These are phyloP conservation scores for Pseudocercospora ulei DNA, from an alignment of 2,329 filamentous ascomycete species.

Conservation along the genomic window DNA sequence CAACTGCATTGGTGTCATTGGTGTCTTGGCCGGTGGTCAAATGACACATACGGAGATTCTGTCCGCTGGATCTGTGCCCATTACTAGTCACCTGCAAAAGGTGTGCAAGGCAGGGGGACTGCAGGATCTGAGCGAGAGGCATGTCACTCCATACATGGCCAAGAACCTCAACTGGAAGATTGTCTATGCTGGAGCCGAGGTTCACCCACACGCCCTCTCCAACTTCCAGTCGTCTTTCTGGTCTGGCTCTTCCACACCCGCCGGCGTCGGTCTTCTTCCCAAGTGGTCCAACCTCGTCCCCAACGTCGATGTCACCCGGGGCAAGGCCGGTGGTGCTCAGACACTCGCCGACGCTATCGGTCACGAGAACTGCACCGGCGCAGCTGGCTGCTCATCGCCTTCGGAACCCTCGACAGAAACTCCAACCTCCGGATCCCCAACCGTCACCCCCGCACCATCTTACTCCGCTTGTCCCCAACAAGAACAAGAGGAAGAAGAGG, in stretches of 20 bases:
- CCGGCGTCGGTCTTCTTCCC: conserved; percentile 18
- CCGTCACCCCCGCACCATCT: conserved; percentile 10
- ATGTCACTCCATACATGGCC: conserved; percentile 29
- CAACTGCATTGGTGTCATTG: conserved; percentile 53
- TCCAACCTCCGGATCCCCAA: conserved; percentile 7
- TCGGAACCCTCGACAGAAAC: background rate
- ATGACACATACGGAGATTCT: conserved; percentile 25
- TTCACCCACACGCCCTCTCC: conserved; percentile 31
- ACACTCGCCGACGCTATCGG: conserved; percentile 10
- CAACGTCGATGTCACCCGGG: conserved; percentile 24
- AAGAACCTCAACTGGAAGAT: conserved; percentile 34
- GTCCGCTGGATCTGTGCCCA: conserved; percentile 38
- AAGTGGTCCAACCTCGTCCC: conserved; percentile 24
- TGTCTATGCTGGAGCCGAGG: conserved; percentile 29
- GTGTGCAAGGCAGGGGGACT: conserved; percentile 32
- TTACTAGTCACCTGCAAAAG: conserved; percentile 38
- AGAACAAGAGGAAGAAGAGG: conserved; percentile 8
- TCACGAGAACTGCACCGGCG: conserved; percentile 4
- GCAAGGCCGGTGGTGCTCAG: conserved; percentile 25
- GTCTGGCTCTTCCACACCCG: conserved; percentile 32
- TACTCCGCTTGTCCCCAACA: conserved; percentile 7
- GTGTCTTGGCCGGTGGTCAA: conserved; percentile 35
- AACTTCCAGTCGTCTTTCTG: conserved; percentile 37
- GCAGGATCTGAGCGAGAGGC: conserved; percentile 23
- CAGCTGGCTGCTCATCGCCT: conserved; percentile 1